Base-by-base conservation (phyloP, 805 yeast species). In the Candida pini region DNA sequence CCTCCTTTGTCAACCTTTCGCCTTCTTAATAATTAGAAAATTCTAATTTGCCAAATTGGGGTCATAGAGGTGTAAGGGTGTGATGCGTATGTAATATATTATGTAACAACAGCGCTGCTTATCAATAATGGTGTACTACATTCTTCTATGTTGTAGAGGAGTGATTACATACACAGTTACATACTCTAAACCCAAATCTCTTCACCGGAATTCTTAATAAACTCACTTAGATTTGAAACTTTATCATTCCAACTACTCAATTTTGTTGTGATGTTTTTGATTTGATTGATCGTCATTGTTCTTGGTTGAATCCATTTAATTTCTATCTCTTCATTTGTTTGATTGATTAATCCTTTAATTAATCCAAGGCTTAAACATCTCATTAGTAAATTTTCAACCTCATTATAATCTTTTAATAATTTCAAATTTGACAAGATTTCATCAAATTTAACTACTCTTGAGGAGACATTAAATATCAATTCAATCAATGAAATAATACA, bases 271-370 rank as follows among this genome's bases (percentile, higher is more conserved):
- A 92, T 86, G 28, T 70, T 69, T 38, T 69, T 73, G 39, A 90
- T 82, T 67, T 92, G 98, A 28, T 74, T 75, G 43, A 68, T 69
- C 52, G 86, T 86, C 71, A 92, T 81, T 36, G 88, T 85, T 52
- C 97, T 73, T 39, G 98, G 97, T 68, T 92, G 97, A 42, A 90
- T 81, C 98, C 98, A 92, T 18, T 83, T 78, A 31, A 92, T 78
- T 22, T 81, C 78, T 37, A 92, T 83, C 10, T 81, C 65, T 57
- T 81, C 76, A 32, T 76, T 74, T 28, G 88, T 85, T 64, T 92
- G 95, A 57, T 92, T 95, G 48, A 92, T 90, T 33, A 75, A 69
- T n/a, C 98, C 98, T 58, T 78, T 77, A 52, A 92, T 71, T 46
- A 92, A 69, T 13, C 84, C 85, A 38, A 92, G 66, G 44, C 92